Evolutionary conservation across 768 basidiomycete species (phyloP), one percentile per base, ranked within the genome.

Genomic region (Trametes cinnabarina): DNA sequence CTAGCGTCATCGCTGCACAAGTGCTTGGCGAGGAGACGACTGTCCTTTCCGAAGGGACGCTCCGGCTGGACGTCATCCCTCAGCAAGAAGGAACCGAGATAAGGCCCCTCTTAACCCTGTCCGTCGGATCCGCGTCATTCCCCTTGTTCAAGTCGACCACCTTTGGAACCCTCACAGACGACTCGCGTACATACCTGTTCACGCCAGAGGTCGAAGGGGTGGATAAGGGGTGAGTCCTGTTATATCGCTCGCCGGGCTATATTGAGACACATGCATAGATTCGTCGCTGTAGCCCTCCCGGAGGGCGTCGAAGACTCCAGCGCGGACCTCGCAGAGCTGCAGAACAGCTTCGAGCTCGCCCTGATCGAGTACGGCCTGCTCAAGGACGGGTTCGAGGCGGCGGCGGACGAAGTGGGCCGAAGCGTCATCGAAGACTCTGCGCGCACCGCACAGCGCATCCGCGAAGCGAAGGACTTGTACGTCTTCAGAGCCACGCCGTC

Each of bases 311-410:
- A 50, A 7, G 42, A 55, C 3, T 22, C 41, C 5, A 47, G 34
- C 11, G 25, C 47, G 7, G 46, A 57, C 41, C 53, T 64, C 37
- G 54, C 48, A 5, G 47, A 54, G 30, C 54, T 64, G 7, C 66
- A 65, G 44, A 65, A 63, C 43, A 47, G 41, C 26, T 66, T 69
- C 40, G 68, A 69, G 43, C 53, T 63, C 59, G 48, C 57, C 22
- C 62, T 69, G 15, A 58, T 66, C 51, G 57, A 65, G 30, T 50
- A 65, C 34, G 64, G 62, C 4, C 52, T 69, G 15, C 51, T 69
- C 32, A 66, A 66, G 37, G 64, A 61, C 30, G 67, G 67, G 5
- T 40, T 68, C 26, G 62, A 63, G 42, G 67, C 67, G 22, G 53
- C 51, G n/a, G 64, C 65, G 1, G 67, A 68, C 58, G 65, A 68